Evolutionary conservation across 768 basidiomycete species (phyloP).

Genomic region (Cystofilobasidium macerans): DNA sequence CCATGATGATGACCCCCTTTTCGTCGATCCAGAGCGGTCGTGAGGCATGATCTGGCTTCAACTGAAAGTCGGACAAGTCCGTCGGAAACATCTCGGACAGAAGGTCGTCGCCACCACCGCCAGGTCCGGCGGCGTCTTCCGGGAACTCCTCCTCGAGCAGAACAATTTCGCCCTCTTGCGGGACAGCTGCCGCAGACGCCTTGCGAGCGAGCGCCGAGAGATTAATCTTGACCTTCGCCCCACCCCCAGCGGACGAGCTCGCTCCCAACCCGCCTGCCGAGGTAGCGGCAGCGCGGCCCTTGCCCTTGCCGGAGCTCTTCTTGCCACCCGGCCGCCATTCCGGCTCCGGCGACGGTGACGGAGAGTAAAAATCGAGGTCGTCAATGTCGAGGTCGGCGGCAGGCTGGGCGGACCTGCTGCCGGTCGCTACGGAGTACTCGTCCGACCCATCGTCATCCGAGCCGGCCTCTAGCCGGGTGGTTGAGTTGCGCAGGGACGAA

Average conservation of each 20-base stretch:
- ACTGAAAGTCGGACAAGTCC: slow-evolving; percentile 48
- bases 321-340: neutral
- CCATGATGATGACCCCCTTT: slow-evolving; percentile 64
- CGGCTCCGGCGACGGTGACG: slow-evolving; percentile 19
- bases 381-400: slow-evolving; percentile 5
- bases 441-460: slow-evolving; percentile 12
- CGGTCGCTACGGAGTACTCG: slow-evolving; percentile 5
- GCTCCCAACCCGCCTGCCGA: too few relatives aligned
- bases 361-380: slow-evolving; percentile 24
- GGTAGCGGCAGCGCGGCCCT: neutral
- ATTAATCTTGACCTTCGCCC: slow-evolving; percentile 58
- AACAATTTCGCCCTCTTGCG: slow-evolving; percentile 25
- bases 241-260: slow-evolving; percentile 31
- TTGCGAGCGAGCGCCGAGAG: slow-evolving; percentile 67
- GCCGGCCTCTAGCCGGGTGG: slow-evolving; percentile 2
- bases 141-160: slow-evolving; percentile 3
- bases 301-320: slow-evolving; percentile 2
- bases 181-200: slow-evolving; percentile 41
- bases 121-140: neutral
- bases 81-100: slow-evolving; percentile 18
- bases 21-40: slow-evolving; percentile 81
- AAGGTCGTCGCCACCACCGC: slow-evolving; percentile 12
- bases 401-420: neutral
- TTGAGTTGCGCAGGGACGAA: slow-evolving; percentile 23
- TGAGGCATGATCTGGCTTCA: slow-evolving; percentile 82